Evolutionary conservation across 2,329 filamentous ascomycete genomes (phyloP).

Genomic region (Aureobasidium subglaciale): DNA sequence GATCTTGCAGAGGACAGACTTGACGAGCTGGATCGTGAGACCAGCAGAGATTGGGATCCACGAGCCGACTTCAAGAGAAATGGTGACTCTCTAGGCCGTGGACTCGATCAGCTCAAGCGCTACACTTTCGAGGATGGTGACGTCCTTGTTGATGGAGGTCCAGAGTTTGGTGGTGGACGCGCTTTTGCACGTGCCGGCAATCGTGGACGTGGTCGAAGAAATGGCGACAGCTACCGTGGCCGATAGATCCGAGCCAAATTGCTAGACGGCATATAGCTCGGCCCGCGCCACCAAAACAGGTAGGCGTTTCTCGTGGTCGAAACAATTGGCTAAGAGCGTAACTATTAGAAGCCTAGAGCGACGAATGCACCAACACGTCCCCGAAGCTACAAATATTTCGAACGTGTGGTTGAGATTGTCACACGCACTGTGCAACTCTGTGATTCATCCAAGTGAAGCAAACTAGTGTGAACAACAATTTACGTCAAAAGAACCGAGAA

Average conservation of each 20-base stretch:
- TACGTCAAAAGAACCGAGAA: background rate
- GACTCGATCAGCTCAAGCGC: slow-evolving; percentile 32
- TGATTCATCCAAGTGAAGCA: too few species aligned
- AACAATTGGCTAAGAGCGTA: background rate
- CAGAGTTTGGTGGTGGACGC: slow-evolving; percentile 26
- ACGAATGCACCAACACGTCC: too few species aligned
- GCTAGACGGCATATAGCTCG: background rate
- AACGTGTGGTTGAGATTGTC: too few species aligned
- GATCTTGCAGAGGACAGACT: slow-evolving; percentile 59
- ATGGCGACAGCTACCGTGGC: background rate
- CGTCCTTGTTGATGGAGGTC: slow-evolving; percentile 35
- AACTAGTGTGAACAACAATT: too few species aligned
- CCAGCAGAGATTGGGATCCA: slow-evolving; percentile 35
- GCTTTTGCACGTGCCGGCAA: slow-evolving; percentile 19
- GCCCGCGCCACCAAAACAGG: background rate
- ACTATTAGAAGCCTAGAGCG: too few species aligned
- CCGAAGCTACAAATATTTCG: too few species aligned
- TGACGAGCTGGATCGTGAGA: slow-evolving; percentile 47
- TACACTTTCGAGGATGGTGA: slow-evolving; percentile 40
- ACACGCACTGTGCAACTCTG: too few species aligned
- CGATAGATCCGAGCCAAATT: background rate
- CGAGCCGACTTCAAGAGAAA: slow-evolving; percentile 22
- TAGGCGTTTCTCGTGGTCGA: background rate
- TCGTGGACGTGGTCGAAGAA: slow-evolving; percentile 17
- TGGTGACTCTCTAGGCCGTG: slow-evolving; percentile 19